Base-by-base conservation (phyloP, 495 filamentous ascomycete species). In the Podospora comata region DNA sequence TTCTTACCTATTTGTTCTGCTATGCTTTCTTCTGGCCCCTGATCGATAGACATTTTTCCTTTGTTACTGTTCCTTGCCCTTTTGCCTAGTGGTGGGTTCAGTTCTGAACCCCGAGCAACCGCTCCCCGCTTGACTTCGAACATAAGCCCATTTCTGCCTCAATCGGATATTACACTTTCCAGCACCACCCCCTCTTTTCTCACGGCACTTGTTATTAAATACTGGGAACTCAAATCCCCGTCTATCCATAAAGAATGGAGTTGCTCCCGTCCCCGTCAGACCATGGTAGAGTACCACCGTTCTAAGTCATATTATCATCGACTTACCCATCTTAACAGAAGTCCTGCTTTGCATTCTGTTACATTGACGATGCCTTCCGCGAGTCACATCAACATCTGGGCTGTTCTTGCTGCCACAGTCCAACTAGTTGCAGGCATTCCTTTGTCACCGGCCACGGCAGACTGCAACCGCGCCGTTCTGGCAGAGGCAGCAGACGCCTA, bases 401-500 rank as follows among this genome's bases (percentile, higher is more conserved):
- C 63, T 15, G 44, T 34, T 5, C 30, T 69, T 15, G 59, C 15
- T 19, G 59, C 64, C n/a, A 57, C 44, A 18, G 62, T 55, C 15
- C 20, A 32, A n/a, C 15, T 27, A 1, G 65, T 56, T 6, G 13
- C 34, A 5, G 55, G 55, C 2, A 9, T 62, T n/a, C 68, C 68
- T 7, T 19, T 69, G 1, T 4, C 44, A 28, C 59, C 59, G 18
- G 23, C 19, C 16, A 69, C 67, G 1, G 15, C 58, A 5, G 65
- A 69, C 9, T 76, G 74, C 69, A 71, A 27, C 55, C 73, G 72
- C 2, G 56, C 61, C 18, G 34, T 44, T 4, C 66, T 77, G 56
- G 70, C 81, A 55, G 81, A 81, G 53, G 77, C 78, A 6, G 71
- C 79, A 9, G 80, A 78, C 34, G 73, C 80, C 28, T 82, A 80